Evolutionary conservation across 1,284 basidiomycete species (phyloP).

Genomic region (Wolfiporia cocos): DNA sequence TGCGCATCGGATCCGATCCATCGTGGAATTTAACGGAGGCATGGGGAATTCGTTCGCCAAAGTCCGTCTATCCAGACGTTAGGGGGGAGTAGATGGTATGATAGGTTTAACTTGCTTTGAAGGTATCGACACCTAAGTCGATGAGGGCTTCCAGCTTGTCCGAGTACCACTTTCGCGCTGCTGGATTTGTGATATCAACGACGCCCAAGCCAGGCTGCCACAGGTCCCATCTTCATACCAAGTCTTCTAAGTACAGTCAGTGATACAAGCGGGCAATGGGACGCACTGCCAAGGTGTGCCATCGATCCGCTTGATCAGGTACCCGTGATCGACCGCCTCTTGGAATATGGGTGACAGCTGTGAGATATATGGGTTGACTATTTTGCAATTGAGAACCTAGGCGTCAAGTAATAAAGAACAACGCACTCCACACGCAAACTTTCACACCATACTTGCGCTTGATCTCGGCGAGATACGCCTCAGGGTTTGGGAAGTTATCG

Average conservation of each 20-base stretch:
- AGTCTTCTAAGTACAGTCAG: not conserved
- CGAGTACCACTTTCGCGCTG: slow-evolving; percentile 61
- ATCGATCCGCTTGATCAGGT: slow-evolving; percentile 64
- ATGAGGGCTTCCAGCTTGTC: slow-evolving; percentile 54
- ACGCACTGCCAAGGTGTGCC: slow-evolving; percentile 69
- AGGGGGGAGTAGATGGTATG: not conserved
- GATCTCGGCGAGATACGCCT: slow-evolving; percentile 59
- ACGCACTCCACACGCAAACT: slow-evolving; percentile 69
- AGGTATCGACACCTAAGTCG: slow-evolving; percentile 65
- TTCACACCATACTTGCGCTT: slow-evolving; percentile 67
- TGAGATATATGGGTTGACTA: slow-evolving; percentile 66
- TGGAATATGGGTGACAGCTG: slow-evolving; percentile 67
- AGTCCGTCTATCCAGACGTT: slow-evolving; percentile 47
- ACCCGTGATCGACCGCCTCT: slow-evolving; percentile 60
- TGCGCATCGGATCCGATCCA: slow-evolving; percentile 62
- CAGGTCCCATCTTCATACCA: slow-evolving; percentile 49
- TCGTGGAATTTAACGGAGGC: slow-evolving; percentile 56
- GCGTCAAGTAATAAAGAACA: not conserved
- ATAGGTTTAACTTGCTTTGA: slow-evolving; percentile 45
- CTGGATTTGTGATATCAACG: slow-evolving; percentile 70
- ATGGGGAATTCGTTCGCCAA: slow-evolving; percentile 66
- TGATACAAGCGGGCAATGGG: not conserved
- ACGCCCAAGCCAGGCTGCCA: slow-evolving; percentile 71
- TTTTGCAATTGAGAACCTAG: not conserved
- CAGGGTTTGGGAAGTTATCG: slow-evolving; percentile 69